Percentiles rank a stretch among this genome's conserved stretches.
These are phyloP conservation scores for Endocalyx cinctus DNA, from an alignment of 2,329 filamentous ascomycete species.

Conservation along the genomic window DNA sequence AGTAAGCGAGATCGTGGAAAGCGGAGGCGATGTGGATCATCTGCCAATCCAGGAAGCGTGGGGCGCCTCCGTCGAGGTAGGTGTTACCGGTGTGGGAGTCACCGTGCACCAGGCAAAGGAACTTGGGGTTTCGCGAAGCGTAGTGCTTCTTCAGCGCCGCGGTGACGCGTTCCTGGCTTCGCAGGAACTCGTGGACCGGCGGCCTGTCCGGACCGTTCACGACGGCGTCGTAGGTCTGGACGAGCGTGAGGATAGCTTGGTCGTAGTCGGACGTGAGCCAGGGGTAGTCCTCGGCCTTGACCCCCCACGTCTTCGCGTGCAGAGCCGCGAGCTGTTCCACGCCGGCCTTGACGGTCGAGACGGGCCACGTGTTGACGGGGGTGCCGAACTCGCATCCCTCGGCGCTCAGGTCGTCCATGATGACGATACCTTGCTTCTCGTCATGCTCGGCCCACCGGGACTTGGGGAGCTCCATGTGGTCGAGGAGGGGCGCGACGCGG, in stretches of 20 bases:
- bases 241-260: slow-evolving; percentile 20
- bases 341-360: slow-evolving; percentile 16
- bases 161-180: slow-evolving; percentile 22
- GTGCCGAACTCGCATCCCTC: slow-evolving; percentile 18
- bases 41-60: slow-evolving; percentile 34
- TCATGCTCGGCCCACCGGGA: slow-evolving; percentile 18
- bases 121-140: slow-evolving; percentile 24
- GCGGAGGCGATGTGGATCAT: slow-evolving; percentile 29
- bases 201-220: slow-evolving; percentile 21
- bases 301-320: slow-evolving; percentile 26
- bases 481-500: slow-evolving; percentile 18
- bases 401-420: slow-evolving; percentile 21
- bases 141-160: slow-evolving; percentile 28
- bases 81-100: slow-evolving; percentile 33
- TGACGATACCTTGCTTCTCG: slow-evolving; percentile 19
- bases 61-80: slow-evolving; percentile 21
- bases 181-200: slow-evolving; percentile 21
- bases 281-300: slow-evolving; percentile 20
- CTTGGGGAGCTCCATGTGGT: slow-evolving; percentile 17
- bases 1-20: slow-evolving; percentile 34
- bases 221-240: slow-evolving; percentile 21
- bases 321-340: slow-evolving; percentile 31
- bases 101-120: slow-evolving; percentile 30
- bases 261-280: slow-evolving; percentile 27
- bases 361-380: slow-evolving; percentile 16